phyloP scores from a whole-genome alignment of 1,139 yeast genomes.

The Suhomyces ambrosiae region DNA sequence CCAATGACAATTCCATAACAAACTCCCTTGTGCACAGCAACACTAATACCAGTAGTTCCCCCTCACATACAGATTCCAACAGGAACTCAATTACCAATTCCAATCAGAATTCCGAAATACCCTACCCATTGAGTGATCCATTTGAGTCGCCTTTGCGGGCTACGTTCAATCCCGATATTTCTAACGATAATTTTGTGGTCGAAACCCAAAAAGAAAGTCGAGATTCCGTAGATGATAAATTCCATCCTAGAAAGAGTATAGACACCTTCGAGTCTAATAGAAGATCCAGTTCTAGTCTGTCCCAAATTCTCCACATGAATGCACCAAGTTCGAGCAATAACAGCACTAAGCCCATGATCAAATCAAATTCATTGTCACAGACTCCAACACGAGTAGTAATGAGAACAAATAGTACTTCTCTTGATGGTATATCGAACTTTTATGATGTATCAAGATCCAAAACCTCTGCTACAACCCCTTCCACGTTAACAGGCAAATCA shows the following conservation, averaged over 20 bases:
- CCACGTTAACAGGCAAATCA: constrained; percentile 5
- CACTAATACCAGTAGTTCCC: constrained; percentile 3
- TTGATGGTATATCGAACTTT: constrained; percentile 12
- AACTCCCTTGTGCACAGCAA: constrained; percentile 4
- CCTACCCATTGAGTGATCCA: constrained; percentile 14
- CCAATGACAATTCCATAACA: neutral
- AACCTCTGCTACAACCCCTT: constrained; percentile 11
- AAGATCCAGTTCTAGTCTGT: constrained; percentile 13
- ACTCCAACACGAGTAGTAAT: constrained; percentile 12
- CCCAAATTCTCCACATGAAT: constrained; percentile 9
- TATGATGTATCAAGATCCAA: constrained; percentile 13
- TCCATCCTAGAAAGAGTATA: constrained; percentile 5
- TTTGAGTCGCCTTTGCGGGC: constrained; percentile 11
- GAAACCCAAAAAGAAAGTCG: constrained; percentile 3
- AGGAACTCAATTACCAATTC: constrained; percentile 1
- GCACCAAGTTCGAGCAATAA: constrained; percentile 1
- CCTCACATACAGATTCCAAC: neutral
- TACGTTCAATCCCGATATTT: constrained; percentile 4
- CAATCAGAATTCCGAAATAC: constrained; percentile 2
- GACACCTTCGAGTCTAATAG: constrained; percentile 11
- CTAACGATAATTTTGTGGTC: constrained; percentile 4
- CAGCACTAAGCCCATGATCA: constrained; percentile 5
- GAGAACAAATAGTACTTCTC: constrained; percentile 11
- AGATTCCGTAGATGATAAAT: constrained; percentile 1
- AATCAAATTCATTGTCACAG: constrained; percentile 6